phyloP scores from a whole-genome alignment of 2,329 filamentous ascomycete species.

The Aspergillus transmontanensis region DNA sequence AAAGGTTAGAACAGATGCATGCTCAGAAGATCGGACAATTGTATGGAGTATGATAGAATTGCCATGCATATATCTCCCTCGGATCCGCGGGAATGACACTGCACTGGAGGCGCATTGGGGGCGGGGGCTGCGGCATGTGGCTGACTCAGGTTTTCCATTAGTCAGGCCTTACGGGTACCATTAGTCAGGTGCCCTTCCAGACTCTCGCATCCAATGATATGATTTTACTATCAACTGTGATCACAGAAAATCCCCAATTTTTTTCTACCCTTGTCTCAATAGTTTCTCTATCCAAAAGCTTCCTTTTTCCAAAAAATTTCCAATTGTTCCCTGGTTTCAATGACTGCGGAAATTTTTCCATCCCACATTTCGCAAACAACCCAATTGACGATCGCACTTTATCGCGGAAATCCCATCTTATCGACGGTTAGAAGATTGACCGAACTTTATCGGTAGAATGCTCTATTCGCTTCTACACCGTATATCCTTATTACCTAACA shows the following conservation, averaged over 20 bases:
- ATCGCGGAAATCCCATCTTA: not conserved
- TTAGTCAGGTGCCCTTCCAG: conserved; percentile 2
- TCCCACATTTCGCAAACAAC: not conserved
- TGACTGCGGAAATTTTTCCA: not conserved
- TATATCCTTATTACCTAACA: not conserved
- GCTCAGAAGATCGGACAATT: not conserved
- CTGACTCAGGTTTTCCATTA: conserved; percentile 6
- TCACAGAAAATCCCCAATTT: not conserved
- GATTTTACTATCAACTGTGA: too few species aligned
- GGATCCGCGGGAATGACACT: conserved; percentile 2
- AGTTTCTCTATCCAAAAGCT: not conserved
- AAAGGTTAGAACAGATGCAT: not conserved
- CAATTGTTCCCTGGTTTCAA: not conserved
- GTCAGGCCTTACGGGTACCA: conserved; percentile 12
- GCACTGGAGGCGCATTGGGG: not conserved
- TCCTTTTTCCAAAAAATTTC: not conserved
- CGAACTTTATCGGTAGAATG: not conserved
- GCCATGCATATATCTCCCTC: not conserved
- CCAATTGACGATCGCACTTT: not conserved
- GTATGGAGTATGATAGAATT: not conserved
- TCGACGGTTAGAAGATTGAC: not conserved
- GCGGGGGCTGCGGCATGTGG: not conserved
- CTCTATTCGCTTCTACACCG: not conserved
- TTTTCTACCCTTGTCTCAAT: not conserved
- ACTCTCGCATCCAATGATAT: not conserved